phyloP scores from a whole-genome alignment of 441 rosid genomes.

The Arabidopsis lyrata region DNA sequence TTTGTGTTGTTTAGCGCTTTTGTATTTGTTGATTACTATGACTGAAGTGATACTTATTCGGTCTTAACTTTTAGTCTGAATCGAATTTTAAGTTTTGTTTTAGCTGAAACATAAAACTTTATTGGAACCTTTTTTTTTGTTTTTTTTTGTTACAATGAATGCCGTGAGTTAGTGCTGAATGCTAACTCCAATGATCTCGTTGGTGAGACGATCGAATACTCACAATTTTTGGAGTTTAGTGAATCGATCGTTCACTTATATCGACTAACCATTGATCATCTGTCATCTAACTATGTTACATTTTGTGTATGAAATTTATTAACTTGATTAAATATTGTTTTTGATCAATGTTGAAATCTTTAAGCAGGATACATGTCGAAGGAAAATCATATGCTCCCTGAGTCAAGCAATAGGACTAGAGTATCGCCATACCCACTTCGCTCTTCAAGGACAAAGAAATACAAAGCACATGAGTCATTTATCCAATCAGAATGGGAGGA shows the following conservation, averaged over 20 bases:
- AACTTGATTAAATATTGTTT: too few species aligned
- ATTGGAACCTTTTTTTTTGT: too few species aligned
- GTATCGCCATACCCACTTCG: too few species aligned
- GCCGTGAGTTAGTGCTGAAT: neutral
- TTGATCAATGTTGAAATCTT: too few species aligned
- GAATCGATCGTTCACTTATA: neutral
- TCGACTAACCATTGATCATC: neutral
- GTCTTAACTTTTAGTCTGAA: too few species aligned
- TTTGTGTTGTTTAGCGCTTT: too few species aligned
- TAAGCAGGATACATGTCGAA: neutral
- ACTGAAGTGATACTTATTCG: too few species aligned
- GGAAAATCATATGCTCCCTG: too few species aligned
- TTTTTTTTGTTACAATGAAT: neutral
- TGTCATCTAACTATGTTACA: neutral
- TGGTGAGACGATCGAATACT: neutral
- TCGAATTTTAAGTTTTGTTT: too few species aligned
- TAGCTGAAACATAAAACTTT: neutral
- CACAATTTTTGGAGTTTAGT: neutral
- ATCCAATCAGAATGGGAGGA: constrained; percentile 45
- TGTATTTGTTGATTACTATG: too few species aligned
- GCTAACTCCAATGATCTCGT: neutral
- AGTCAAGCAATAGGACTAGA: too few species aligned
- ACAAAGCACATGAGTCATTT: constrained; percentile 23
- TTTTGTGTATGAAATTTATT: too few species aligned
- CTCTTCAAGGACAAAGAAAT: constrained; percentile 28